Evolutionary conservation across 2,329 filamentous ascomycete species (phyloP).

Genomic region (Colletotrichum orchidophilum): DNA sequence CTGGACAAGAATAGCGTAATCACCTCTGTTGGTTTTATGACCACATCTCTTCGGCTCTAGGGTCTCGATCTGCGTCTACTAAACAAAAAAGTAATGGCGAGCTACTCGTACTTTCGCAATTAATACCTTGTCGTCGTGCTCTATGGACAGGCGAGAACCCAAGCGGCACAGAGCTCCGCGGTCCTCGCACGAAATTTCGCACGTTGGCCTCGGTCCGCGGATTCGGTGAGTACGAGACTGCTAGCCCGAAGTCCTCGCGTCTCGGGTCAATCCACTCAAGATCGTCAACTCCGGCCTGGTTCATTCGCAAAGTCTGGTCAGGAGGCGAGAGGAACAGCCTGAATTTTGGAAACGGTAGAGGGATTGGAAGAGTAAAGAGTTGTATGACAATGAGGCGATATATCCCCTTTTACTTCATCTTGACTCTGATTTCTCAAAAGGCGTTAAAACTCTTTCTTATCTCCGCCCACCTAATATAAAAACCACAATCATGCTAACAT

Average conservation of each 20-base stretch:
- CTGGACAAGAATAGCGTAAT: too few species aligned
- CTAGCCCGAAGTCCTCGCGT: neutral
- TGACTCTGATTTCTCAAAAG: neutral
- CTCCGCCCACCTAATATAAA: neutral
- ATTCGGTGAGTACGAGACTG: neutral
- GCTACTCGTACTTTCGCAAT: neutral
- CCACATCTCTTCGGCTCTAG: too few species aligned
- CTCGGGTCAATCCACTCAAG: neutral
- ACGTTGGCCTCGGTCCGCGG: neutral
- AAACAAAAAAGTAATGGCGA: neutral
- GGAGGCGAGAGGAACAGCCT: neutral
- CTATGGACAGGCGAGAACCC: neutral
- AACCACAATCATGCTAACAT: neutral
- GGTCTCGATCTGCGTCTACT: neutral
- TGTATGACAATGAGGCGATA: neutral
- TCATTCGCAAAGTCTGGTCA: neutral
- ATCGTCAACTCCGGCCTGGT: neutral
- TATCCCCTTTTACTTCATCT: neutral
- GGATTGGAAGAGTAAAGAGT: neutral
- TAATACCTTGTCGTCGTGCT: neutral
- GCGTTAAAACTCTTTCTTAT: neutral
- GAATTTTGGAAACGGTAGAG: neutral
- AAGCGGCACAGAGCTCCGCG: neutral
- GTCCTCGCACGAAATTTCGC: neutral
- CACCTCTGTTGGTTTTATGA: too few species aligned